phyloP scores from a whole-genome alignment of 2,329 filamentous ascomycete species.

The Alternaria novae-zelandiae region DNA sequence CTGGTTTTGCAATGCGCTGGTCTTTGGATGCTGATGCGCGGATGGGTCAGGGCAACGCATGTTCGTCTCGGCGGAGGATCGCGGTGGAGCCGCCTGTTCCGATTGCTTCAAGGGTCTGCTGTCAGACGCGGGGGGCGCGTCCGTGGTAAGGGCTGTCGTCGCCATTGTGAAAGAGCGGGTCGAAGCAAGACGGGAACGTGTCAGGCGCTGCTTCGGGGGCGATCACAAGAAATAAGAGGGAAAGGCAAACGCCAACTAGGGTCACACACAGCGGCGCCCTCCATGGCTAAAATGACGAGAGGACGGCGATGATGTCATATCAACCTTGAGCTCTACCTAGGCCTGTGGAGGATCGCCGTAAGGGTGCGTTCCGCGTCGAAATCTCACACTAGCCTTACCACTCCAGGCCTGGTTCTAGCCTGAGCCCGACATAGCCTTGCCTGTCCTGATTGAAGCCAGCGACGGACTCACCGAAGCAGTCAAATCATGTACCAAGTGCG shows the following conservation, averaged over 20 bases:
- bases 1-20: slow-evolving; percentile 52
- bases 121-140: slow-evolving; percentile 28
- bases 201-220: not conserved
- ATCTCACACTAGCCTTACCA: slow-evolving; percentile 8
- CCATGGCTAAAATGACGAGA: slow-evolving; percentile 36
- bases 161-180: slow-evolving; percentile 28
- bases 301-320: slow-evolving; percentile 39
- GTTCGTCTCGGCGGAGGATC: slow-evolving; percentile 20
- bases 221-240: not conserved
- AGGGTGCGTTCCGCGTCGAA: slow-evolving; percentile 8
- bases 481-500: slow-evolving; percentile 2
- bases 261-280: slow-evolving; percentile 7
- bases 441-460: not conserved
- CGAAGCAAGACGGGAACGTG: not conserved
- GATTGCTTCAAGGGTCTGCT: slow-evolving; percentile 26
- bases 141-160: slow-evolving; percentile 29
- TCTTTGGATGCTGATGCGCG: slow-evolving; percentile 44
- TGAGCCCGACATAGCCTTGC: slow-evolving; percentile 15
- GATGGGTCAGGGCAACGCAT: slow-evolving; percentile 54
- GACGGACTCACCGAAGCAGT: slow-evolving; percentile 2
- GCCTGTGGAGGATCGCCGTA: slow-evolving; percentile 24
- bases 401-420: slow-evolving; percentile 12
- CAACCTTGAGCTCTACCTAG: not conserved
- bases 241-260: not conserved
- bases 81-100: slow-evolving; percentile 29